phyloP scores from a whole-genome alignment of 164 flowering plant species.

The Magnolia officinalis region DNA sequence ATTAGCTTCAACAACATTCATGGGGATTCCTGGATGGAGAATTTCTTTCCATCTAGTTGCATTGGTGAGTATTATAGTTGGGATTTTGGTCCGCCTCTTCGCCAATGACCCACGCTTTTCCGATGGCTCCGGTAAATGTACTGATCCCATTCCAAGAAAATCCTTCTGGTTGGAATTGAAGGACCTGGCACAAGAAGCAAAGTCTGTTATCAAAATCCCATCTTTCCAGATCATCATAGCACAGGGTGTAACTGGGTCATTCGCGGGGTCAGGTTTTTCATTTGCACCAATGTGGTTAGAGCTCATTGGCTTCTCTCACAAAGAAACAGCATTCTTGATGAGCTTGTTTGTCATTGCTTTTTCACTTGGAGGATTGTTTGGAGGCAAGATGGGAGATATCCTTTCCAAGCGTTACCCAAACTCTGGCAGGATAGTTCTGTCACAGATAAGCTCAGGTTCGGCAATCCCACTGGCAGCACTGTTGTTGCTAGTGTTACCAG shows the following conservation, averaged over 20 bases:
- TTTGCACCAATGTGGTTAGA: constrained; percentile 96
- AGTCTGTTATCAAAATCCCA: constrained; percentile 63
- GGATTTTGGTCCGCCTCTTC: constrained; percentile 51
- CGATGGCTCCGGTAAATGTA: constrained; percentile 18
- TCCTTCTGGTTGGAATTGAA: constrained; percentile 49
- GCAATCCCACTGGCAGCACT: constrained; percentile 82
- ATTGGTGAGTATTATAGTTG: constrained; percentile 61
- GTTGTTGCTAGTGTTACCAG: constrained; percentile 60
- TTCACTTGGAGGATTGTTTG: constrained; percentile 85
- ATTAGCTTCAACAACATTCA: constrained; percentile 58
- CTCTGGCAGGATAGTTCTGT: constrained; percentile 73
- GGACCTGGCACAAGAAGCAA: constrained; percentile 59
- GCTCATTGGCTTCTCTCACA: constrained; percentile 80
- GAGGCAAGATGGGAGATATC: constrained; percentile 84
- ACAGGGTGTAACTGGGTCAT: constrained; percentile 86
- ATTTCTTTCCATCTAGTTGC: constrained; percentile 77
- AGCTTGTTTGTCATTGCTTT: constrained; percentile 53
- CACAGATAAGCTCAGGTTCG: constrained; percentile 88
- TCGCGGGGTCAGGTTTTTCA: constrained; percentile 92
- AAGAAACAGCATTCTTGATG: constrained; percentile 60
- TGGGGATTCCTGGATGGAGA: constrained; percentile 92
- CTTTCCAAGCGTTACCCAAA: constrained; percentile 67
- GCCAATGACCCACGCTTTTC: constrained; percentile 70
- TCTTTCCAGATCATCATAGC: constrained; percentile 90
- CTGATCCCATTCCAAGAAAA: constrained; percentile 20